These are phyloP conservation scores for Monosporascus cannonballus DNA, from an alignment of 2,329 filamentous ascomycete species.

Conservation along the genomic window DNA sequence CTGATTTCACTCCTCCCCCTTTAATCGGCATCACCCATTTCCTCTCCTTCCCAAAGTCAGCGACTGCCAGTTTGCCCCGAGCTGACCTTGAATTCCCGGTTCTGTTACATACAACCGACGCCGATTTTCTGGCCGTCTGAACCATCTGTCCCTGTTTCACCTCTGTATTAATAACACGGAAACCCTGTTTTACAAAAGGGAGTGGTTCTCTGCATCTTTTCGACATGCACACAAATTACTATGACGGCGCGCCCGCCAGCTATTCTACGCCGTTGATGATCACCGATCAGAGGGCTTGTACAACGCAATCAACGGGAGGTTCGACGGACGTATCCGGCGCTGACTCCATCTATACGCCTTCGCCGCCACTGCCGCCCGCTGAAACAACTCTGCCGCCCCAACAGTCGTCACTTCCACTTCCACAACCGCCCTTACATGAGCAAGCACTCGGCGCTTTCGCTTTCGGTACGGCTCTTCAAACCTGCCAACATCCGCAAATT, in stretches of 20 bases:
- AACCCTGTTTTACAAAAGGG: neutral
- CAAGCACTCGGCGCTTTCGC: neutral
- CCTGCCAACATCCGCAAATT: slow-evolving; percentile 10
- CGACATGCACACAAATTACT: slow-evolving; percentile 15
- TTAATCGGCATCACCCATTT: neutral
- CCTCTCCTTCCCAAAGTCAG: too few species aligned
- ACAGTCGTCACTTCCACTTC: slow-evolving; percentile 4
- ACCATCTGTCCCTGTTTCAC: neutral
- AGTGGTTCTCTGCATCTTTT: neutral
- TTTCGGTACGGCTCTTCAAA: slow-evolving; percentile 9
- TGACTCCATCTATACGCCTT: slow-evolving; percentile 10
- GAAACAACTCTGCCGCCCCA: slow-evolving; percentile 11
- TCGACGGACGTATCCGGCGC: slow-evolving; percentile 6
- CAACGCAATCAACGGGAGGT: slow-evolving; percentile 17
- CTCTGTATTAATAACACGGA: neutral
- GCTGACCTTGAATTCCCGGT: neutral
- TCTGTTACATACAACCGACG: neutral
- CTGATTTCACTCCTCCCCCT: too few species aligned
- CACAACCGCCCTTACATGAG: neutral
- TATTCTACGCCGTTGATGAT: slow-evolving; percentile 8
- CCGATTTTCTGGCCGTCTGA: neutral
- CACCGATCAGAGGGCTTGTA: slow-evolving; percentile 9
- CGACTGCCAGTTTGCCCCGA: too few species aligned
- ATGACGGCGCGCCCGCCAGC: slow-evolving; percentile 19
- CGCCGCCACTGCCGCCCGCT: slow-evolving; percentile 11